Evolutionary conservation across 208 protist species (phyloP).

Genomic region (Sergeia podlipaevii): DNA sequence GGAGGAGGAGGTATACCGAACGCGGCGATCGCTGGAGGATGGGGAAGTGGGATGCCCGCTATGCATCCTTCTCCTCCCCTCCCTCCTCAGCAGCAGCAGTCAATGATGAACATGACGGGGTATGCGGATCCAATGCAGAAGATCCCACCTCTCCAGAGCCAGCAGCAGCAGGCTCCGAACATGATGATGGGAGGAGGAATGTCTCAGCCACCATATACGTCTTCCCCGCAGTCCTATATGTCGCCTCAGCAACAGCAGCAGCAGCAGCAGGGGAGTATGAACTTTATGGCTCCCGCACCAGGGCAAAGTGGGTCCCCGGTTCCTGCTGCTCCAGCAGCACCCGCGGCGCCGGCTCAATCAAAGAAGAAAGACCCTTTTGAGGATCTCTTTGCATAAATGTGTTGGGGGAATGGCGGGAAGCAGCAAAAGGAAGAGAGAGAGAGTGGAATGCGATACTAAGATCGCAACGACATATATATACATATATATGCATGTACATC

Average conservation of each 20-base stretch:
- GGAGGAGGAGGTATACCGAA: constrained; percentile 7
- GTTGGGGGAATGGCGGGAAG: no score
- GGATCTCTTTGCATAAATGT: constrained; percentile 50
- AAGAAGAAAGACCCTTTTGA: constrained; percentile 68
- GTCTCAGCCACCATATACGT: neutral
- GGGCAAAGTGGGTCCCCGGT: constrained; percentile 19
- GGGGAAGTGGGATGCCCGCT: no score
- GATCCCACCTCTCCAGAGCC: constrained; percentile 9
- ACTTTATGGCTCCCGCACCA: constrained; percentile 45
- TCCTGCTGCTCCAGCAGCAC: constrained; percentile 13
- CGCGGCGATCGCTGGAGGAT: no score
- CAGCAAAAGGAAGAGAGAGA: constrained; percentile 1
- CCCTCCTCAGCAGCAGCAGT: neutral
- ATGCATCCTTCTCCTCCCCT: no score
- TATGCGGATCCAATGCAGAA: constrained; percentile 17
- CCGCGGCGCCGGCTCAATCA: constrained; percentile 3
- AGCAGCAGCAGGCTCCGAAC: neutral
- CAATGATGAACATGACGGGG: constrained; percentile 2
- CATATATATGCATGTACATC: neutral
- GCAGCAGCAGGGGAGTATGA: constrained; percentile 20
- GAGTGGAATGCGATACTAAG: neutral
- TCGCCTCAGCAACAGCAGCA: constrained; percentile 13
- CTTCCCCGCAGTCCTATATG: constrained; percentile 1
- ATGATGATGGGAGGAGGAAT: neutral
- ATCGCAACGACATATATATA: neutral